Base-by-base conservation (phyloP, 2,329 filamentous ascomycete genomes). In the Erysiphe pulchra region DNA sequence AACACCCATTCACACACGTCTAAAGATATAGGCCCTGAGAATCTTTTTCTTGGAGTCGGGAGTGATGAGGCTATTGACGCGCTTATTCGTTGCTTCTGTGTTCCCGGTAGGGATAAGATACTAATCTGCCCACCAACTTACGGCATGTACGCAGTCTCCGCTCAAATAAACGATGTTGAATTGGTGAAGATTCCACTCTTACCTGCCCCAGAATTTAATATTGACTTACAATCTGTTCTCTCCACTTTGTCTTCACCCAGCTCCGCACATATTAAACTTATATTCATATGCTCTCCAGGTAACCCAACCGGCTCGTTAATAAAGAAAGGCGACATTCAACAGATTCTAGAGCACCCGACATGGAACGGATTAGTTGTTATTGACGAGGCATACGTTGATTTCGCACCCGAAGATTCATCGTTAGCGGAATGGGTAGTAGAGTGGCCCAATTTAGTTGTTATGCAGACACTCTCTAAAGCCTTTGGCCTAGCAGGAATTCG, bases 391-490 rank as follows among this genome's bases (percentile, higher is more conserved):
- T 98, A 98, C 47, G 76, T 98, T 55, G 90, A 98, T 63, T 98
- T 95, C 57, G 79, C 86, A 7, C 75, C 76, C 6, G 75, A 80
- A 14, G 76, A 73, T 24, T 70, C 81, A 38, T 92, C 81, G 52
- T 70, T 95, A 24, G 87, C 90, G 24, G 82, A 92, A 62, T 92
- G 83, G 79, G 86, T 92, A 1, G 68, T 72, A 33, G 85, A 93
- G 56, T 92, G 82, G 74, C 86, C 87, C 44, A 98, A 98, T 61
- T 68, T 98, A 24, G 85, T 94, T 16, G 86, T 98, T 47, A 84
- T 95, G 82, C 90, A 98, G 67, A 98, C 90, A 1, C 70, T 95
- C n/a, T 92, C 82, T 56, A 98, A 98, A 62, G 90, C 85, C 0
- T 98, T 98, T 57, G 90, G 90, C 28, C 72, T 98, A 57, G 90